These are phyloP conservation scores for Orbilia brochopaga DNA, from an alignment of 2,329 filamentous ascomycete genomes.

Conservation along the genomic window DNA sequence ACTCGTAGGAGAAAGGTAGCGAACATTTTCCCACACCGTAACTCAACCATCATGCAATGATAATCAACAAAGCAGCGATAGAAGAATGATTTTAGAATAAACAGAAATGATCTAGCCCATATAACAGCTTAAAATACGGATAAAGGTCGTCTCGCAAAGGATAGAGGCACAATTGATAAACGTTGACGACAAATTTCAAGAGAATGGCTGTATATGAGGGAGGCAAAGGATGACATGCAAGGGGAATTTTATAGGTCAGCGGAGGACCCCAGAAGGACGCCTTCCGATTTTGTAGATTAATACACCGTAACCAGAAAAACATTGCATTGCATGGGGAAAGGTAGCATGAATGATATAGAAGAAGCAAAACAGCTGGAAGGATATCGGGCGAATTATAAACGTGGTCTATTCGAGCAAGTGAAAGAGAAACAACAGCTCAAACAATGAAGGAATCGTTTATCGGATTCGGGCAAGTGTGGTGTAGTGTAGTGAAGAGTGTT, in stretches of 20 bases:
- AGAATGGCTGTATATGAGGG: no score
- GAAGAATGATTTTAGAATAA: no score
- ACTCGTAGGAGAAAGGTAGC: no score
- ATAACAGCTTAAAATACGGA: no score
- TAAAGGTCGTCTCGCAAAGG: no score
- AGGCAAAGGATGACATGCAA: no score
- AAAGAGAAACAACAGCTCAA: neutral
- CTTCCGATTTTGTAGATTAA: constrained; percentile 16
- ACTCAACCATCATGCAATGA: no score
- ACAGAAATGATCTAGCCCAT: no score
- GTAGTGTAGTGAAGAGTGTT: neutral
- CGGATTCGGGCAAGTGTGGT: neutral
- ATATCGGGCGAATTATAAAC: neutral
- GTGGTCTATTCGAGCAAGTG: neutral
- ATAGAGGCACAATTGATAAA: neutral
- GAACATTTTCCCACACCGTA: no score
- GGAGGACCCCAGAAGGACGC: constrained; percentile 1
- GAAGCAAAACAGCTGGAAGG: neutral
- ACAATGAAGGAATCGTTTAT: neutral
- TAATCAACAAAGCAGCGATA: no score
- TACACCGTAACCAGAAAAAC: constrained; percentile 3
- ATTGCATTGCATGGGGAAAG: neutral
- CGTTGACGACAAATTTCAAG: neutral
- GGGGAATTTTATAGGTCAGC: no score
- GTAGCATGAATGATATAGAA: neutral